phyloP scores from a whole-genome alignment of 192 early-diverging fungal genomes.

The Diversispora epigaea region DNA sequence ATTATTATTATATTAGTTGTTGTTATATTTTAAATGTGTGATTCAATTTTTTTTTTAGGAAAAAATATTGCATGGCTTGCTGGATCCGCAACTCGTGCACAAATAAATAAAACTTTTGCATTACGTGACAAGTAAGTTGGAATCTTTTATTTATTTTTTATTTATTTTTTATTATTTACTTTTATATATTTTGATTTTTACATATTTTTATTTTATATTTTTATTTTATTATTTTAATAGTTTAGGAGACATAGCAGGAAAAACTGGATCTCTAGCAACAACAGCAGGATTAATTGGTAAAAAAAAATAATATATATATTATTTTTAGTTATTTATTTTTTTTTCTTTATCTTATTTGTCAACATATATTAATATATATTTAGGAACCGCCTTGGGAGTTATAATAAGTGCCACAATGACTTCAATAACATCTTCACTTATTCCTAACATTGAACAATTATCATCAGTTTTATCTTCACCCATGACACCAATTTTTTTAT shows the following conservation, averaged over 20 bases:
- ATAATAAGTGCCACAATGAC: slow-evolving; percentile 49
- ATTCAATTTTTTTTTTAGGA: slow-evolving; percentile 26
- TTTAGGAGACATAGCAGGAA: neutral
- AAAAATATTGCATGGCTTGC: slow-evolving; percentile 88
- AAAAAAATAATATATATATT: neutral
- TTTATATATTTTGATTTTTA: neutral
- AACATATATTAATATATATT: neutral
- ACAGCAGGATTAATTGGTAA: neutral
- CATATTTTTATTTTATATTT: neutral
- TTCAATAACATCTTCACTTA: slow-evolving; percentile 23
- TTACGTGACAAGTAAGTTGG: slow-evolving; percentile 70
- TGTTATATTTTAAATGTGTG: neutral
- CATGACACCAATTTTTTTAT: slow-evolving; percentile 57
- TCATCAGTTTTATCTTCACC: slow-evolving; percentile 31
- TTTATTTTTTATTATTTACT: slow-evolving; percentile 19
- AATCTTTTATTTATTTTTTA: slow-evolving; percentile 47
- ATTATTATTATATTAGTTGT: neutral
- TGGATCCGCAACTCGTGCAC: slow-evolving; percentile 70
- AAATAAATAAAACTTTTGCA: slow-evolving; percentile 79
- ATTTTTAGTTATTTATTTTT: neutral
- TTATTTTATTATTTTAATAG: neutral
- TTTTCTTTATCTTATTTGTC: slow-evolving; percentile 19
- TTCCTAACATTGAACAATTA: neutral
- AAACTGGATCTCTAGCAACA: no score
- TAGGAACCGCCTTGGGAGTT: slow-evolving; percentile 46